Evolutionary conservation across 352 stramenopile species (phyloP), one percentile per base, ranked within the genome.

Genomic region (Nothophytophthora sp.): DNA sequence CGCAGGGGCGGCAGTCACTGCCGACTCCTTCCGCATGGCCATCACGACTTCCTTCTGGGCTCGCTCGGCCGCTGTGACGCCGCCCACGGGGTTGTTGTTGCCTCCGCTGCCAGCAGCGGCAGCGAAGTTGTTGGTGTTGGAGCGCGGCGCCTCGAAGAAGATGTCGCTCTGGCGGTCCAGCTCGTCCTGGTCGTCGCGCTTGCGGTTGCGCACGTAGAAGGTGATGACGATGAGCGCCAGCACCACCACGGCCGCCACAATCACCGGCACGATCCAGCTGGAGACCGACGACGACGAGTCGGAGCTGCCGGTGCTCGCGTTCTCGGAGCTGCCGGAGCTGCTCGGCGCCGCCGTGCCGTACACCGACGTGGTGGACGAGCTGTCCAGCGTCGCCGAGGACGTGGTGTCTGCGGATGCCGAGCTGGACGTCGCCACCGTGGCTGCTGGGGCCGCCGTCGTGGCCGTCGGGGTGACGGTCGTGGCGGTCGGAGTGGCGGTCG

Each of bases 91-190:
- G 32, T 37, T 36, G 32, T 52, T 57, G 50, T 50, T 58, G n/a
- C 44, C 52, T 25, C 49, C 55, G 7, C 42, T 43, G 5, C 44
- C 52, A 2, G 48, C 38, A 5, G 55, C 43, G 16, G 47, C 58
- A 2, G 50, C 43, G 43, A 70, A 73, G 30, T 81, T 76, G 67
- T 81, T 67, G 4, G 72, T 74, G 48, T 79, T 86, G 13, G 70
- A 83, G 24, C 74, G 72, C 18, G 77, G 77, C 30, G 73, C 67
- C 46, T 86, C 71, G 27, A 85, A 77, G 39, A 86, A 88, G 15
- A 73, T 59, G 46, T 89, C 76, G 38, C 70, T 86, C 45, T 64
- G 73, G n/a, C 73, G 75, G 25, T 76, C 73, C 39, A 73, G 37
- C 20, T 86, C 67, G 22, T 83, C 73, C 30, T 78, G 67, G 28